These are phyloP conservation scores for Pseudomonodictys pantanalensis DNA, from an alignment of 495 filamentous ascomycete genomes.

Conservation along the genomic window DNA sequence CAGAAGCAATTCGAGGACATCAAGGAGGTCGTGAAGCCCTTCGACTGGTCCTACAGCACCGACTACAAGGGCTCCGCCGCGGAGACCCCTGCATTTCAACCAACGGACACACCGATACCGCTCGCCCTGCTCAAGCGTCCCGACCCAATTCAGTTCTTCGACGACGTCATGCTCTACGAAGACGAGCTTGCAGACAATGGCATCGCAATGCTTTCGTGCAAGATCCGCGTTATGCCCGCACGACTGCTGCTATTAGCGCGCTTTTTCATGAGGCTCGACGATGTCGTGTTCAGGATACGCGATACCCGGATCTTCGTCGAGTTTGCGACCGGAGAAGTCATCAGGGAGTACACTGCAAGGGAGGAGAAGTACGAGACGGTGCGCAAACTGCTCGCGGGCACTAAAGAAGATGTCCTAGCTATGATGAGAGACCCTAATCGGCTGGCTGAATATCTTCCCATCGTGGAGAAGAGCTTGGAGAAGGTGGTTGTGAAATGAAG, in stretches of 20 bases:
- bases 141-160: slow-evolving; percentile 92
- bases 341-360: slow-evolving; percentile 81
- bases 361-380: slow-evolving; percentile 78
- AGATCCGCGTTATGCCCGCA: slow-evolving; percentile 86
- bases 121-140: slow-evolving; percentile 76
- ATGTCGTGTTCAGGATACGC: slow-evolving; percentile 77
- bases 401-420: slow-evolving; percentile 71
- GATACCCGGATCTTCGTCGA: slow-evolving; percentile 93
- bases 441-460: slow-evolving; percentile 67
- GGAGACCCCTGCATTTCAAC: slow-evolving; percentile 45
- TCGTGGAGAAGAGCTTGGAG: slow-evolving; percentile 60
- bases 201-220: slow-evolving; percentile 80
- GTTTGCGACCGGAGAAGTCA: slow-evolving; percentile 74
- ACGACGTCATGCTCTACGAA: slow-evolving; percentile 93
- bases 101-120: slow-evolving; percentile 65
- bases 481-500: slow-evolving; percentile 37
- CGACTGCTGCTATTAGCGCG: slow-evolving; percentile 77
- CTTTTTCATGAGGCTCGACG: slow-evolving; percentile 92
- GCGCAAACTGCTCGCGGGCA: slow-evolving; percentile 65
- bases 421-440: slow-evolving; percentile 81
- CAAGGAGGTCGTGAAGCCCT: slow-evolving; percentile 88
- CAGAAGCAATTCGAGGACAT: slow-evolving; percentile 85
- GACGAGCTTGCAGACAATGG: slow-evolving; percentile 98
- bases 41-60: slow-evolving; percentile 96
- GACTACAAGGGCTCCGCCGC: slow-evolving; percentile 69